Evolutionary conservation across 495 filamentous ascomycete genomes (phyloP).

Genomic region (Pyronema omphalodes): DNA sequence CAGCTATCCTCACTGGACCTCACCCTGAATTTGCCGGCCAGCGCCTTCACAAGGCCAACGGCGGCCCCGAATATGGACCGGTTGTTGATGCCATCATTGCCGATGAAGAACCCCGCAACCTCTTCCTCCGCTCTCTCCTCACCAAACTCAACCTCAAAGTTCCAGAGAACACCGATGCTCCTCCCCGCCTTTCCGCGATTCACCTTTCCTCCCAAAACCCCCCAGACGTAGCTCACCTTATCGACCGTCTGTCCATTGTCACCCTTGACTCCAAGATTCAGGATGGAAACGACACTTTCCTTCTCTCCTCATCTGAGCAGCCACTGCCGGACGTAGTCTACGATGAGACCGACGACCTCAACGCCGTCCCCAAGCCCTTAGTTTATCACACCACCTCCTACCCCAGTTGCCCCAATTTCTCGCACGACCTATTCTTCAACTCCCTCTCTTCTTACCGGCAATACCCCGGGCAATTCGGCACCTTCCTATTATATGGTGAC

Average conservation of each 20-base stretch:
- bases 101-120: slow-evolving; percentile 50
- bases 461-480: slow-evolving; percentile 50
- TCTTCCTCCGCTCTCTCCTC: slow-evolving; percentile 68
- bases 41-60: slow-evolving; percentile 48
- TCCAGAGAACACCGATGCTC: slow-evolving; percentile 46
- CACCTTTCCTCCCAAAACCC: slow-evolving; percentile 60
- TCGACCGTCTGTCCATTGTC: slow-evolving; percentile 36
- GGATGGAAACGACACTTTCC: slow-evolving; percentile 73
- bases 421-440: slow-evolving; percentile 38
- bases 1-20: slow-evolving; percentile 63
- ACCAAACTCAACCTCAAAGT: slow-evolving; percentile 66
- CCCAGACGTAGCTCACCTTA: slow-evolving; percentile 43
- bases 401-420: neutral
- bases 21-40: slow-evolving; percentile 84
- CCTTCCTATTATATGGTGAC: slow-evolving; percentile 68
- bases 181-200: slow-evolving; percentile 56
- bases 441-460: slow-evolving; percentile 41
- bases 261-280: slow-evolving; percentile 52
- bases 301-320: slow-evolving; percentile 48
- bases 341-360: slow-evolving; percentile 57
- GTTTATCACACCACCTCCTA: slow-evolving; percentile 77
- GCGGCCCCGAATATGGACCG: slow-evolving; percentile 44
- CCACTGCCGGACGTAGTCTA: slow-evolving; percentile 35
- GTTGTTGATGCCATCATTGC: slow-evolving; percentile 49
- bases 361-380: slow-evolving; percentile 58